Evolutionary conservation across 805 yeast species (phyloP), one percentile per base, ranked within the genome.

Genomic region (Pichia nanzhaoensis): DNA sequence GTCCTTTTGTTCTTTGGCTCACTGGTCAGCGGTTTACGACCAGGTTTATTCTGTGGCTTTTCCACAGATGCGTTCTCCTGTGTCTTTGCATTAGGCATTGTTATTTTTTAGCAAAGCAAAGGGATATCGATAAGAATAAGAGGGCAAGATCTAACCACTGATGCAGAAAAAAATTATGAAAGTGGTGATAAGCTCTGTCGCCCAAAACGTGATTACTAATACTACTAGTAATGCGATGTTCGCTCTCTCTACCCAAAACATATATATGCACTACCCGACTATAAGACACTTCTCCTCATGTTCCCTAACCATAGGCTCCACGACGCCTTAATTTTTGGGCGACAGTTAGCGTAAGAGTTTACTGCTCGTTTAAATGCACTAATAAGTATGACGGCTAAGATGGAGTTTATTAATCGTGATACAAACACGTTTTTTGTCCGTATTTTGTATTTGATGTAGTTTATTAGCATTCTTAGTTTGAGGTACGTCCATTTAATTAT

Each of bases 1-100:
- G 95, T 88, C 55, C 99, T 73, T 70, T 87, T 91, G 57, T 79
- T 80, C 60, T 84, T 88, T 54, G 88, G 95, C 17, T 77, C 74
- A 8, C 82, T 78, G 14, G 70, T 74, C 42, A 84, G 68, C 0
- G 87, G 90, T 68, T 86, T 89, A 48, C 96, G 74, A 2, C 96
- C 96, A 0, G 93, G 88, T 58, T 80, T 82, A 39, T 56, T 34
- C 30, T 37, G 35, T 37, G 46, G 46, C 14, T 41, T 42, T 24
- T 42, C 49, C 12, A 42, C 43, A 24, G 49, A 45, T 3, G 42
- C 45, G 22, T 45, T 45, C 12, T 45, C 45, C 31, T 45, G 45
- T 3, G 45, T 41, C 18, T 41, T 45, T 3, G n/a, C 10, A 5
- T 13, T 27, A 13, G 48, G 39, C 48, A 41, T 45, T 21, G 24